Conservation (phyloP, 768 basidiomycete genomes). For the Stropharia rugosoannulata region DNA sequence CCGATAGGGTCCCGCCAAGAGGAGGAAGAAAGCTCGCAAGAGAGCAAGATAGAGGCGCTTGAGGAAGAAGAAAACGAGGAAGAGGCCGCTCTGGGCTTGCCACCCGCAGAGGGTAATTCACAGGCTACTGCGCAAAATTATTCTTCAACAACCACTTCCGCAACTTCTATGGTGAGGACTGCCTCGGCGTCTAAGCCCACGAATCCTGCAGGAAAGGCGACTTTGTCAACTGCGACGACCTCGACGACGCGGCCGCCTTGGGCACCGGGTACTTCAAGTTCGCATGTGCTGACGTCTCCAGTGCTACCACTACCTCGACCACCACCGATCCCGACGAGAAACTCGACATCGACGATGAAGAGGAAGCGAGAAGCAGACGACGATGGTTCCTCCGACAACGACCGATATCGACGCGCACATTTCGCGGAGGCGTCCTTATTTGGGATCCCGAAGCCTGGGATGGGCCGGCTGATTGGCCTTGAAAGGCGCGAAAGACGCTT, state of each 20-base stretch:
- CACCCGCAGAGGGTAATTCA: background rate
- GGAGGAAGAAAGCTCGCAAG: constrained; percentile 3
- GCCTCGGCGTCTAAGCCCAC: too few species aligned
- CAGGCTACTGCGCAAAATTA: background rate
- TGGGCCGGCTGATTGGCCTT: constrained; percentile 8
- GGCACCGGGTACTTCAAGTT: too few species aligned
- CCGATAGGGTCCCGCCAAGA: background rate
- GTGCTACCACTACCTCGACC: background rate
- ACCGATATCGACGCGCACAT: background rate
- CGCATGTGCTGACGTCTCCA: background rate
- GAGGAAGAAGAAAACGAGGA: constrained; percentile 12
- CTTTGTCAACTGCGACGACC: background rate
- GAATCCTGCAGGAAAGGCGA: background rate
- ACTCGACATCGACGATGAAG: background rate
- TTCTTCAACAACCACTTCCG: background rate
- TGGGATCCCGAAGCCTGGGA: too few species aligned
- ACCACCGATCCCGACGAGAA: background rate
- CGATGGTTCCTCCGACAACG: background rate
- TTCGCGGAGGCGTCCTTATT: constrained; percentile 7
- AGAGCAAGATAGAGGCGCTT: too few species aligned
- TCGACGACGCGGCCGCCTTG: too few species aligned
- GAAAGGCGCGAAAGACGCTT: constrained; percentile 24
- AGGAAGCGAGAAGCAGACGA: background rate
- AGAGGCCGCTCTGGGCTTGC: background rate
- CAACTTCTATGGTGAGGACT: too few species aligned